A percentile compares a stretch with the other conserved stretches of the same genome.
Evolutionary conservation across 805 yeast genomes (phyloP).

Genomic region (Sungouiella thailandica): DNA sequence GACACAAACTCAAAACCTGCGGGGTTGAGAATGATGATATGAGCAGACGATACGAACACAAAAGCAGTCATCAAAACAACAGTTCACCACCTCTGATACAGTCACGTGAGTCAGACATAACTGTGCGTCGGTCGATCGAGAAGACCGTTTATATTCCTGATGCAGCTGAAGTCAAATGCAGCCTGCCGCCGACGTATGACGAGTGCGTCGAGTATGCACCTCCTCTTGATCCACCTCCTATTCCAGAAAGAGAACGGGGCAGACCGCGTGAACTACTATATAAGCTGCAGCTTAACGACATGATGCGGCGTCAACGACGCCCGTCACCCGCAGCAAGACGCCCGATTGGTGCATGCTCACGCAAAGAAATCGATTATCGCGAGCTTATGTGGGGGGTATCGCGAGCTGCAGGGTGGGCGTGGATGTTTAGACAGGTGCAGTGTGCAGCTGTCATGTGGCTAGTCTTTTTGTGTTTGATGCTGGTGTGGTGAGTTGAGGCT

Average conservation of each 20-base stretch:
- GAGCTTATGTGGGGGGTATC: neutral
- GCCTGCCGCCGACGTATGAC: constrained; percentile 9
- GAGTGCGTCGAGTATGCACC: constrained; percentile 6
- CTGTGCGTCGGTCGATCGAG: neutral
- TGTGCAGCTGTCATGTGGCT: neutral
- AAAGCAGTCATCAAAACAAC: no score
- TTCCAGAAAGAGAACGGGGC: constrained; percentile 7
- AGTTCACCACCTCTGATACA: no score
- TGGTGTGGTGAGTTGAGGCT: neutral
- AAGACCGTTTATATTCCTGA: neutral
- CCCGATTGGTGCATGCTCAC: neutral
- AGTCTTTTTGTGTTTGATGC: neutral
- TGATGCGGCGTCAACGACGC: constrained; percentile 2
- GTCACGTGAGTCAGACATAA: no score
- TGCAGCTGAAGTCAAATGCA: neutral
- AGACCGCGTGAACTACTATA: constrained; percentile 9
- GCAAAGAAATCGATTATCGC: neutral
- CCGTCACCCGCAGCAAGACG: constrained; percentile 1
- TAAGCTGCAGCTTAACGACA: constrained; percentile 10
- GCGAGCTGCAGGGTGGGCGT: neutral
- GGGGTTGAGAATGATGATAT: no score
- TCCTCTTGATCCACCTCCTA: neutral
- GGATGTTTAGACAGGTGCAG: neutral
- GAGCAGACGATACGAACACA: no score
- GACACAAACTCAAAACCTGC: no score